Conservation (phyloP, 75 land plant genomes). For the Pinus taeda region DNA sequence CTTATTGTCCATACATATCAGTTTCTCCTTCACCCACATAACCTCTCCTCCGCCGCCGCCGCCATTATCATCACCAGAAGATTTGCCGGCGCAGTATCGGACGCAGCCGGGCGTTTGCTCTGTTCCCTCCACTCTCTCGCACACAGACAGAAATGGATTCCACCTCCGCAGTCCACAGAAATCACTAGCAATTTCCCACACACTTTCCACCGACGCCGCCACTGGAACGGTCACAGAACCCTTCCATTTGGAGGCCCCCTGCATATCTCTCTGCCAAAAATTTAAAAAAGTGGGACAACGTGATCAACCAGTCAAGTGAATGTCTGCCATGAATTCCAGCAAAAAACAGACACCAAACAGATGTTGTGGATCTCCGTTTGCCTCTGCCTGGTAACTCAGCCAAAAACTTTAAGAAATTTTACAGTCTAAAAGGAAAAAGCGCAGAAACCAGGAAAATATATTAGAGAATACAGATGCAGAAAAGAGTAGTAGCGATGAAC, state of each 20-base stretch:
- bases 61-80: not conserved
- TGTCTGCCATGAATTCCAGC: too few relatives aligned
- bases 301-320: too few relatives aligned
- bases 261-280: not conserved
- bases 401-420: too few relatives aligned
- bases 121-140: constrained; percentile 29
- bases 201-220: constrained; percentile 21
- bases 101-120: constrained; percentile 27
- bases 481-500: too few relatives aligned
- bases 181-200: constrained; percentile 42
- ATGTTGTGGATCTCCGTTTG: too few relatives aligned
- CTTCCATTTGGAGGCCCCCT: constrained; percentile 31
- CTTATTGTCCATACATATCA: constrained; percentile 20
- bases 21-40: constrained; percentile 39
- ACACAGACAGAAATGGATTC: constrained; percentile 26
- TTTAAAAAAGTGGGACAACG: too few relatives aligned
- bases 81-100: constrained; percentile 24
- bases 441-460: too few relatives aligned
- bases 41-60: not conserved
- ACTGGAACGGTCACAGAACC: constrained; percentile 22
- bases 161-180: constrained; percentile 39
- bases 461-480: too few relatives aligned
- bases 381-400: too few relatives aligned
- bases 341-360: too few relatives aligned
- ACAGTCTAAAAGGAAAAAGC: too few relatives aligned